These are phyloP conservation scores for Mimosa pudica DNA, from an alignment of 306 rosid species.

Conservation along the genomic window DNA sequence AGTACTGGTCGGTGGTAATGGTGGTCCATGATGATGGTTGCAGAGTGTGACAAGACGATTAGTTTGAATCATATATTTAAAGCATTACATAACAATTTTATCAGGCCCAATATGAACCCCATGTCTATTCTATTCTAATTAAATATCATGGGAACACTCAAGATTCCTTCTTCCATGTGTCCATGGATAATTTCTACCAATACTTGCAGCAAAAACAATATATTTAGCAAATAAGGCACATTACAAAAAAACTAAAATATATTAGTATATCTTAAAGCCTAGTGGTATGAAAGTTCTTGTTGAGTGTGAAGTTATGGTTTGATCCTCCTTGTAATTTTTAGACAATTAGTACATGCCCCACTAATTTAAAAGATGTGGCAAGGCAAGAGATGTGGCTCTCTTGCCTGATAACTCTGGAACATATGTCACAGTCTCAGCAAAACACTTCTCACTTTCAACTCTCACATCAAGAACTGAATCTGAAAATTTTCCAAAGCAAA, in stretches of 20 bases:
- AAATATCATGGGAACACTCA: background rate
- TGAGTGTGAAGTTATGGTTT: too few relatives aligned
- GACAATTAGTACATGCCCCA: too few relatives aligned
- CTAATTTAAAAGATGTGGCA: background rate
- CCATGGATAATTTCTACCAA: background rate
- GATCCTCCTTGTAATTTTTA: too few relatives aligned
- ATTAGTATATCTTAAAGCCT: too few relatives aligned
- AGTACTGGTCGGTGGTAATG: background rate
- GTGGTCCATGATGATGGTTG: background rate
- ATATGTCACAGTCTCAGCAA: background rate
- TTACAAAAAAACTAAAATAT: background rate
- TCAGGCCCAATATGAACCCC: too few relatives aligned
- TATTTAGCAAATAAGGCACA: background rate
- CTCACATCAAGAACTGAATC: background rate
- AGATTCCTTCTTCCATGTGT: background rate
- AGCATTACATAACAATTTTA: background rate
- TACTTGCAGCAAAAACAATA: background rate
- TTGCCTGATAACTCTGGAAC: background rate
- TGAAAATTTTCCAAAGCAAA: background rate
- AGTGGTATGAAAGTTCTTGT: too few relatives aligned
- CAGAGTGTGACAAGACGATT: background rate
- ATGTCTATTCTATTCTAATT: background rate
- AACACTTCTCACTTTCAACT: background rate
- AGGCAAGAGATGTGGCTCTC: background rate
- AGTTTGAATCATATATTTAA: background rate